These are phyloP conservation scores for Pontederia crassipes DNA, from an alignment of 176 grass and related monocot species.

Conservation along the genomic window DNA sequence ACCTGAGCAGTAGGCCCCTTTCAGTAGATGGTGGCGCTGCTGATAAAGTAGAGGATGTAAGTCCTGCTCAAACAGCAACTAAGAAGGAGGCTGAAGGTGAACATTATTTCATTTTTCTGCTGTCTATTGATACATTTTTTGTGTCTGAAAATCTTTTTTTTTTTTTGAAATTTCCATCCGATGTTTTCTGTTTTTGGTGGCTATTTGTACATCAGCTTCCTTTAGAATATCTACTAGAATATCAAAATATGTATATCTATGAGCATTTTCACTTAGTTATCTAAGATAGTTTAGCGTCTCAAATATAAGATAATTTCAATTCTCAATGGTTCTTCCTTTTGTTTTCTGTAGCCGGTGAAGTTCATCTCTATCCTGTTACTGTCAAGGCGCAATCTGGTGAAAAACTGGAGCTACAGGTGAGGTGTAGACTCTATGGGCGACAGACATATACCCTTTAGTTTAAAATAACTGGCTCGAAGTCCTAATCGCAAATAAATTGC, in stretches of 20 bases:
- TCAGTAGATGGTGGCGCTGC: slow-evolving; percentile 3
- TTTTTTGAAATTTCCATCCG: neutral
- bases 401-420: slow-evolving; percentile 91
- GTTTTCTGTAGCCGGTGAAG: slow-evolving; percentile 51
- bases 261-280: neutral
- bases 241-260: neutral
- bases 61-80: neutral
- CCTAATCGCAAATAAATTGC: neutral
- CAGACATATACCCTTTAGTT: neutral
- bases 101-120: neutral
- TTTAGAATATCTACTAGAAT: too few species aligned
- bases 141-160: neutral
- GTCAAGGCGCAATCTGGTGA: slow-evolving; percentile 80
- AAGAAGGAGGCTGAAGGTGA: slow-evolving; percentile 57
- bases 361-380: slow-evolving; percentile 71
- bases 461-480: neutral
- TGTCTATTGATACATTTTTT: neutral
- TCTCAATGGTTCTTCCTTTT: slow-evolving; percentile 2
- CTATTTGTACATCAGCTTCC: too few species aligned
- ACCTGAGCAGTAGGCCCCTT: slow-evolving; percentile 9
- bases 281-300: neutral
- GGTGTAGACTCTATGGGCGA: slow-evolving; percentile 1
- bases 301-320: neutral
- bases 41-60: slow-evolving; percentile 2
- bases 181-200: neutral